Conservation (phyloP, 257 asterid genomes). For the Solanum virginianum region DNA sequence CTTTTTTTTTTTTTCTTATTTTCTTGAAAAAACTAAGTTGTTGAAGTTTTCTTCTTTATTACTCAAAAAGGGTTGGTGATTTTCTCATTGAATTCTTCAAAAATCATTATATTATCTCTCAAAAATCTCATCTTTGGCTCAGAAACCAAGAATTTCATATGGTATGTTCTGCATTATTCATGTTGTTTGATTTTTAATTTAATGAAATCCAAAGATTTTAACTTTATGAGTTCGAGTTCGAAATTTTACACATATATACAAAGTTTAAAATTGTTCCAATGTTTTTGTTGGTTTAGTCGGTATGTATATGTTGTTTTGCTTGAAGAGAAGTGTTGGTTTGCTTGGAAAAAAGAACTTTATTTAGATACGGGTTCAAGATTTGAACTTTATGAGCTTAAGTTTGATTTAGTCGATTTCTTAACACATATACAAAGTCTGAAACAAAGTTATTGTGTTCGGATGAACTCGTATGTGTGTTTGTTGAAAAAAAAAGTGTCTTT, state of each 20-base stretch:
- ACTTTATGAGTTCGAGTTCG: background rate
- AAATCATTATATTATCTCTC: background rate
- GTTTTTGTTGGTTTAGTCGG: too few relatives aligned
- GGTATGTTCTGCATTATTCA: background rate
- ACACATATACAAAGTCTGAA: background rate
- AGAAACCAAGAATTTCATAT: background rate
- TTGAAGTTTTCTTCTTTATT: background rate
- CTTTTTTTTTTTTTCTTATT: background rate
- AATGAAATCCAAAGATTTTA: background rate
- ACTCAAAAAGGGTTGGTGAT: background rate
- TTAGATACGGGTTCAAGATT: background rate
- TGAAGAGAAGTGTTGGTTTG: too few relatives aligned
- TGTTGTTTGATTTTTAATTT: background rate
- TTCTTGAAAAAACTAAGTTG: background rate
- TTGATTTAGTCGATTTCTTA: too few relatives aligned
- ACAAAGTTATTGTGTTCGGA: background rate
- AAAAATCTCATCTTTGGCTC: background rate
- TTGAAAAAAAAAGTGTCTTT: background rate
- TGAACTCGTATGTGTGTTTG: background rate
- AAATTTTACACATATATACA: too few relatives aligned
- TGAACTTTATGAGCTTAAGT: background rate
- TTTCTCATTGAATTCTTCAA: background rate
- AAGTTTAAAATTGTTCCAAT: too few relatives aligned
- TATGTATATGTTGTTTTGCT: too few relatives aligned
- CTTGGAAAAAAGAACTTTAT: too few relatives aligned